Evolutionary conservation across 2,329 filamentous ascomycete species (phyloP), one percentile per base, ranked within the genome.

Genomic region (Xylariaceae sp.): DNA sequence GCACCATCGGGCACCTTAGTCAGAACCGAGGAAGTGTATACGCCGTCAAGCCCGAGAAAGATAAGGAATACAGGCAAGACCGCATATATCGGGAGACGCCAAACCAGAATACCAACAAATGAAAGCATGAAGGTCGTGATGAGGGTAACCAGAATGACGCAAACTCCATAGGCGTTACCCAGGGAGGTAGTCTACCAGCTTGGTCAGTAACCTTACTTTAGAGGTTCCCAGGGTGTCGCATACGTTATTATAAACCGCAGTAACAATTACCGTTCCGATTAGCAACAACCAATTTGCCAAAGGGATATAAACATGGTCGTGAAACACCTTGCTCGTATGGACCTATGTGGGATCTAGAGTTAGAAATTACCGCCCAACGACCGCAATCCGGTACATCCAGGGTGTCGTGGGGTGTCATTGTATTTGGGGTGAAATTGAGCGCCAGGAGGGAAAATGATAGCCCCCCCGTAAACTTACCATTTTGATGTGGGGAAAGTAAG

Each of bases 401-500:
- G n/a, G n/a, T n/a, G n/a, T n/a, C n/a, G n/a, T n/a, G n/a, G n/a
- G n/a, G n/a, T n/a, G n/a, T n/a, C n/a, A n/a, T n/a, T n/a, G n/a
- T n/a, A n/a, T n/a, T n/a, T n/a, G n/a, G n/a, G n/a, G n/a, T n/a
- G n/a, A n/a, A n/a, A n/a, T n/a, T n/a, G n/a, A n/a, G n/a, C n/a
- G n/a, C n/a, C n/a, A n/a, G n/a, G n/a, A n/a, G n/a, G n/a, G n/a
- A n/a, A n/a, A n/a, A n/a, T n/a, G 27, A n/a, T 30, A 30, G 8
- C 8, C 27, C n/a, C n/a, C 27, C 8, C 27, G 27, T 30, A n/a
- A 8, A 30, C 27, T 8, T n/a, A 44, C 41, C 26, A 35, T 16
- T 30, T 46, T 46, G 30, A 46, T 26, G 43, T 46, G 43, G 9
- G 43, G 43, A 15, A 46, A 46, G 13, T 46, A 46, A 18, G 43